These are phyloP conservation scores for Calamus simplicifolius DNA, from an alignment of 176 grass and related monocot species.

Conservation along the genomic window DNA sequence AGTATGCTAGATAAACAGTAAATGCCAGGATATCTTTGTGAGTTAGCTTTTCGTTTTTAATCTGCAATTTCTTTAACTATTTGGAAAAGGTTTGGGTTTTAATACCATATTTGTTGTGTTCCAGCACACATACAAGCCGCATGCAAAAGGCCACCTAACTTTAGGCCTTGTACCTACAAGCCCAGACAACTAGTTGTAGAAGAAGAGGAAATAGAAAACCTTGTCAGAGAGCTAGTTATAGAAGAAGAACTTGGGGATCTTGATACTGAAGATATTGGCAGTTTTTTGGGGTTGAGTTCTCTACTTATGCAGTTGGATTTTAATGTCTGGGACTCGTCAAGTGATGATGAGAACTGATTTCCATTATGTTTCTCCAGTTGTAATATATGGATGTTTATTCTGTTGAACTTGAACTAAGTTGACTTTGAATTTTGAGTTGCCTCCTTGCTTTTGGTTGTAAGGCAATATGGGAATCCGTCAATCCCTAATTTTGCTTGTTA, in stretches of 20 bases:
- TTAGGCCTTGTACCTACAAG: not conserved
- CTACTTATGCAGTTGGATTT: slow-evolving; percentile 4
- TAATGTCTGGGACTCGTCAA: not conserved
- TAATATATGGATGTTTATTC: too few species aligned
- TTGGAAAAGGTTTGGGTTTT: not conserved
- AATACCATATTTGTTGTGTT: not conserved
- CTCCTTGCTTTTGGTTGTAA: too few species aligned
- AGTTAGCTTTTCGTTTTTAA: not conserved
- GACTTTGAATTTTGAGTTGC: too few species aligned
- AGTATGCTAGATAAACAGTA: not conserved
- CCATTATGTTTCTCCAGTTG: too few species aligned
- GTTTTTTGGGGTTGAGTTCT: slow-evolving; percentile 8
- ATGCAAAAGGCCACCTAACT: not conserved
- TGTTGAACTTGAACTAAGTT: too few species aligned
- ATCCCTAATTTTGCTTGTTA: too few species aligned
- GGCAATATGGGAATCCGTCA: too few species aligned
- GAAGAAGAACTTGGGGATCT: not conserved
- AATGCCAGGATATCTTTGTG: not conserved
- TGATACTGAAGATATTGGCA: slow-evolving; percentile 1
- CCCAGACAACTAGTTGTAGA: not conserved
- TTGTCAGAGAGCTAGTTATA: not conserved
- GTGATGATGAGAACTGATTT: not conserved
- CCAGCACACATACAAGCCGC: slow-evolving; percentile 7
- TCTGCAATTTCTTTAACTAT: not conserved
- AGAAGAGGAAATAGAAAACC: not conserved